Percentiles rank a stretch among this genome's conserved stretches.
These are phyloP conservation scores for Dendryphion nanum DNA, from an alignment of 2,329 filamentous ascomycete genomes.

Conservation along the genomic window DNA sequence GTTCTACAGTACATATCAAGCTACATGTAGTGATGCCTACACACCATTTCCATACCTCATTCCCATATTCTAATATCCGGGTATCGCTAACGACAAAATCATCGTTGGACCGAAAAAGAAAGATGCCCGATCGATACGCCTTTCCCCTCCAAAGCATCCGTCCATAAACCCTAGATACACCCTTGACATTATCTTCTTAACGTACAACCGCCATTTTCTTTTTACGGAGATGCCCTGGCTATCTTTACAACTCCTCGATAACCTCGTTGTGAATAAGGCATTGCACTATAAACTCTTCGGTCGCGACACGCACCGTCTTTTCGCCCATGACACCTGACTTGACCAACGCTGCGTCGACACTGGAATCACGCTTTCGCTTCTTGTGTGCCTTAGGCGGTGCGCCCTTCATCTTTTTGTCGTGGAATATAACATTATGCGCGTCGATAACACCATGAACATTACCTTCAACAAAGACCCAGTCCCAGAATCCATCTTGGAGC, in stretches of 20 bases:
- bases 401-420: background rate
- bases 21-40: too few relatives aligned
- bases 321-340: constrained; percentile 39
- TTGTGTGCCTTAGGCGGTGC: background rate
- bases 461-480: constrained; percentile 78
- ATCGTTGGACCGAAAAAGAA: too few relatives aligned
- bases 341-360: constrained; percentile 8
- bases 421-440: background rate
- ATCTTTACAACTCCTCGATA: constrained; percentile 56
- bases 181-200: too few relatives aligned
- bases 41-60: too few relatives aligned
- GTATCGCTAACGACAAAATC: too few relatives aligned
- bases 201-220: too few relatives aligned
- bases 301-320: constrained; percentile 65
- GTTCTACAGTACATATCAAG: too few relatives aligned
- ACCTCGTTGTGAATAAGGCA: constrained; percentile 84
- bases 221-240: background rate
- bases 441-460: constrained; percentile 29
- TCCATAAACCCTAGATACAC: too few relatives aligned
- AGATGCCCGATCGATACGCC: too few relatives aligned
- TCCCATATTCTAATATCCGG: too few relatives aligned
- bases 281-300: constrained; percentile 86
- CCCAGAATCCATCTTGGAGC: constrained; percentile 61
- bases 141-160: too few relatives aligned
- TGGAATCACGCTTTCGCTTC: constrained; percentile 31